A percentile compares a stretch with the other conserved stretches of the same genome.
These are phyloP conservation scores for Blastocystis sp. DNA, from an alignment of 352 stramenopile species.

Conservation along the genomic window DNA sequence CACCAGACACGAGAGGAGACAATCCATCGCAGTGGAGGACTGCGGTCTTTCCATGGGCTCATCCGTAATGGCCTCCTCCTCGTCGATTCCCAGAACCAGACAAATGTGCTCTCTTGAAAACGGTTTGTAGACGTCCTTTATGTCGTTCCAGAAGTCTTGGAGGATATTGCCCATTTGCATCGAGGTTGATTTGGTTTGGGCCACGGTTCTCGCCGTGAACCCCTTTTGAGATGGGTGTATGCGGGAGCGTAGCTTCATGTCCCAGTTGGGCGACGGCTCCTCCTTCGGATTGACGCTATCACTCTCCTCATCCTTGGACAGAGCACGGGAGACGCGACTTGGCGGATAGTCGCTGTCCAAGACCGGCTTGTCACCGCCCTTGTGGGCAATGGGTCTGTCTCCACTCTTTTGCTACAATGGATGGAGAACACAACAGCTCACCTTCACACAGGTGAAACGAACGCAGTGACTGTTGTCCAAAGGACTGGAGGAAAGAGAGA, in stretches of 20 bases:
- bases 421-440: too few relatives aligned
- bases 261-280: neutral
- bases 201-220: neutral
- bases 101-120: neutral
- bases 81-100: neutral
- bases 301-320: too few relatives aligned
- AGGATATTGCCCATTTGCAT: neutral
- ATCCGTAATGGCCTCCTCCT: neutral
- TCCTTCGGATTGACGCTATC: too few relatives aligned
- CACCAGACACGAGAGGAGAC: neutral
- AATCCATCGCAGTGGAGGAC: neutral
- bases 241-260: neutral
- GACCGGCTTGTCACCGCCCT: too few relatives aligned
- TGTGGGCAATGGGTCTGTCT: too few relatives aligned
- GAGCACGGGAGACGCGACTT: too few relatives aligned
- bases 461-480: neutral
- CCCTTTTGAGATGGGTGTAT: neutral
- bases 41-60: neutral
- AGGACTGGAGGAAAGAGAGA: neutral
- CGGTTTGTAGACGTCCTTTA: neutral
- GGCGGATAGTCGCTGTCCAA: too few relatives aligned
- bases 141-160: neutral
- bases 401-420: too few relatives aligned
- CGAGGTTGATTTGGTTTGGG: neutral
- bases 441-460: neutral